Evolutionary conservation across 2,329 filamentous ascomycete genomes (phyloP), one percentile per base, ranked within the genome.

Genomic region (Didymella pinodella): DNA sequence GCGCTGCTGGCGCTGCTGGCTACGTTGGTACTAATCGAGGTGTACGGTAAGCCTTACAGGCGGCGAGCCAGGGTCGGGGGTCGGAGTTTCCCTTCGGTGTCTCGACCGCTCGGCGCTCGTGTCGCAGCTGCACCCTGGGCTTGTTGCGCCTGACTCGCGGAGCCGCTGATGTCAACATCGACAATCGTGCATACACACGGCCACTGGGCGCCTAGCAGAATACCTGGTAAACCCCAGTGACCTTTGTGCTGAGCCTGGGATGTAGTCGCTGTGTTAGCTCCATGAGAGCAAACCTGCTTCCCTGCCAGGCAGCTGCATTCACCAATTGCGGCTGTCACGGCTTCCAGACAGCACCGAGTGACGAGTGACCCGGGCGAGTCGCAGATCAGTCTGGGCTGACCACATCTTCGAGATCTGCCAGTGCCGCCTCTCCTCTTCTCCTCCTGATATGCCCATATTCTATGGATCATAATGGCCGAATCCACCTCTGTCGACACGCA

Each of bases 341-440:
- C 20, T 54, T 50, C 60, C 51, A 64, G 63, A 66, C 64, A 54
- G 59, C 57, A 50, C 57, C 62, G 59, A 67, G 59, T 62, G 59
- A 65, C 65, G 57, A 67, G 59, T 62, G 59, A 65, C 65, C 65
- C 61, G 56, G 61, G 54, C 59, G 49, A 51, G 57, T 63, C 64
- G 67, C 63, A 61, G 68, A 69, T 68, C 66, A 60, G 64, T 63
- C 69, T 71, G 63, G 70, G 66, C 74, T 71, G 67, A 68, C 68
- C 63, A 50, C 66, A 66, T 68, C 16, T 57, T 59, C 63, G 59
- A 53, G 49, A 38, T 55, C 62, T 54, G 47, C 57, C 43, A 46
- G 48, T 57, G 54, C 41, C 57, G 36, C 50, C 16, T 32, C 40
- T 49, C 10, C 32, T 10, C 34, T 41, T 41, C 41, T 57, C 44